Evolutionary conservation across 306 rosid genomes (phyloP), one percentile per base, ranked within the genome.

Genomic region (Pachyrhizus erosus): DNA sequence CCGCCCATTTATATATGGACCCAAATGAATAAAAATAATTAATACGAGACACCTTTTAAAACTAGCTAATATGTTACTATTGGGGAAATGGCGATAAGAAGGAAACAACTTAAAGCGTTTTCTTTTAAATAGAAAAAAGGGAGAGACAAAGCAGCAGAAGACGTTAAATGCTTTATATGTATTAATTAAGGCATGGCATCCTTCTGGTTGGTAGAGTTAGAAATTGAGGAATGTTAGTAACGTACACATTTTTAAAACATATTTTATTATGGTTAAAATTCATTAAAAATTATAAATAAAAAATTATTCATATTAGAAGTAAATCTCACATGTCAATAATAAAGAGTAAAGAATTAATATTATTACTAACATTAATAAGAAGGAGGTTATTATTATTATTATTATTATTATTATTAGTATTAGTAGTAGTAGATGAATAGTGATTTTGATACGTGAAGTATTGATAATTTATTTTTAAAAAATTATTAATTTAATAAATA

Each of bases 81-180:
- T 34, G 9, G 68, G 33, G 37, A 39, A 57, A 14, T 58, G 70
- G 8, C 1, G 1, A 24, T 21, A 2, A 57, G 27, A 75, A 40
- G 26, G 4, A 74, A 55, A 23, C 52, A 74, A n/a, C 15, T 31
- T 27, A 73, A 12, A 73, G 3, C 48, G 52, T 6, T 18, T 33
- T 27, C 7, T 5, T 48, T 71, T 9, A 51, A 18, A 10, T 0
- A 12, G 9, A 20, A 39, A 57, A 7, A 57, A 7, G 0, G 40
- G 1, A 1, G 13, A 18, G 40, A 31, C n/a, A 26, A 49, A 9
- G 54, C 9, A 37, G 21, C 57, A 14, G 60, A 60, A 40, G 1
- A 64, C 64, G 64, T 77, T 64, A 46, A 77, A 77, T 60, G 57
- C 60, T 43, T 54, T 34, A 14, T 73, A 52, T 52, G n/a, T 5